Evolutionary conservation across 2,329 filamentous ascomycete species (phyloP).

Genomic region (Pleurostoma richardsiae): DNA sequence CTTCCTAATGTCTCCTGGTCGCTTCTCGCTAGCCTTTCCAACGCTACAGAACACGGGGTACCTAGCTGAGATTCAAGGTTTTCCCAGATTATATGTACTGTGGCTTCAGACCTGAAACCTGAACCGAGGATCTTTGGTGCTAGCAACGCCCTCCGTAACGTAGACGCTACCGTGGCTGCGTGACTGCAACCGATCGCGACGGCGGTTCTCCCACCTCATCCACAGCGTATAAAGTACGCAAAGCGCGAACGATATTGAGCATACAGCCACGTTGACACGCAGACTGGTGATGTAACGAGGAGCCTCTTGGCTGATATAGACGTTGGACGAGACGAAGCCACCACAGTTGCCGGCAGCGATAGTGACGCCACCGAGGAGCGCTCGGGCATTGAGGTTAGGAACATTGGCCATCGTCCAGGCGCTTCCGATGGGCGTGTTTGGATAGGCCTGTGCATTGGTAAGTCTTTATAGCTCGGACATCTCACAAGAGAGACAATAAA

Average conservation of each 20-base stretch:
- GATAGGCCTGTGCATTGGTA: conserved; percentile 3
- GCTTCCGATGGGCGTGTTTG: conserved; percentile 2
- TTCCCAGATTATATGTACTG: too few relatives aligned
- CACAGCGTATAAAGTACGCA: conserved; percentile 1
- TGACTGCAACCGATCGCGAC: background rate
- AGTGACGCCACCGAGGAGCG: conserved; percentile 1
- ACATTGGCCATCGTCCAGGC: conserved; percentile 5
- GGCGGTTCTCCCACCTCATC: conserved; percentile 6
- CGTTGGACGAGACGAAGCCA: conserved; percentile 4
- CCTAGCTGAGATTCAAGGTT: too few relatives aligned
- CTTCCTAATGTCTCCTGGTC: too few relatives aligned
- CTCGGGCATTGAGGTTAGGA: conserved; percentile 6
- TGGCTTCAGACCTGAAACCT: background rate
- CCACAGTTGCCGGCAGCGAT: conserved; percentile 4
- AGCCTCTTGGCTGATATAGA: conserved; percentile 3
- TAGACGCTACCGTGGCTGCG: background rate
- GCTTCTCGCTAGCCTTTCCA: too few relatives aligned
- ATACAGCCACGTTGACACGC: conserved; percentile 3
- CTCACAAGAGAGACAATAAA: too few relatives aligned
- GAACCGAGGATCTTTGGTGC: background rate
- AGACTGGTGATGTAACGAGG: conserved; percentile 5
- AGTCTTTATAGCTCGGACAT: background rate
- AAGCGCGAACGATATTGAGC: background rate
- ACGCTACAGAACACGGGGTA: too few relatives aligned
- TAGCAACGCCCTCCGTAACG: background rate